Base-by-base conservation (phyloP, 2,329 filamentous ascomycete genomes). In the Xylaria sp. region DNA sequence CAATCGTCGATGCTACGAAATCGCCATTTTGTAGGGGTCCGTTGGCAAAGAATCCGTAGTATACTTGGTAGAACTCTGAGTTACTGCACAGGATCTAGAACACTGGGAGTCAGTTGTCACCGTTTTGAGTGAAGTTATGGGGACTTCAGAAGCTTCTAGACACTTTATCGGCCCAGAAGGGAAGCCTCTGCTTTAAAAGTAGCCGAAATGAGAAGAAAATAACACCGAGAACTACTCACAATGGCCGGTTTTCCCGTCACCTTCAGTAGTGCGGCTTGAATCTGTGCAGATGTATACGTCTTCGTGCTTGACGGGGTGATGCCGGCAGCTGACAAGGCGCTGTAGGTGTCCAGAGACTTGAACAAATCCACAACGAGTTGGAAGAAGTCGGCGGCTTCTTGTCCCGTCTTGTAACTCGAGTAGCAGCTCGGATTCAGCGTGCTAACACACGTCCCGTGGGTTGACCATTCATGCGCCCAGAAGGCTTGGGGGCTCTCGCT, bases 391-490 rank as follows among this genome's bases (percentile, higher is more conserved):
- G 88, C 85, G 0, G 89, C 89, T 75, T 93, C 92, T 68, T 90
- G 84, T 12, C 86, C 86, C 0, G 85, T 79, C 64, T 83, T 79
- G 77, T 92, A 91, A 73, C 82, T 76, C 4, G 81, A 79, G 80
- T 93, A 94, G 82, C 92, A 94, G 21, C 80, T 78, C 0, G 91
- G 86, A 55, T 89, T 83, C 9, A 93, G 83, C 0, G 92, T 93
- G 73, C 84, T 88, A 71, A 93, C 87, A 79, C 91, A 93, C 17
- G 84, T 86, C 62, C 92, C 92, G 77, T 94, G 92, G 78, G 92
- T 93, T 71, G 83, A 82, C 88, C 89, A 93, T 79, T 93, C 91
- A 78, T 93, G 90, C 76, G 90, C 82, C 91, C 91, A 93, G 72
- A 93, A 88, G 9, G 80, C 80, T 73, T 90, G 86, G 71, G 91